These are phyloP conservation scores for Alternaria novae-zelandiae DNA, from an alignment of 2,329 filamentous ascomycete genomes.

Conservation along the genomic window DNA sequence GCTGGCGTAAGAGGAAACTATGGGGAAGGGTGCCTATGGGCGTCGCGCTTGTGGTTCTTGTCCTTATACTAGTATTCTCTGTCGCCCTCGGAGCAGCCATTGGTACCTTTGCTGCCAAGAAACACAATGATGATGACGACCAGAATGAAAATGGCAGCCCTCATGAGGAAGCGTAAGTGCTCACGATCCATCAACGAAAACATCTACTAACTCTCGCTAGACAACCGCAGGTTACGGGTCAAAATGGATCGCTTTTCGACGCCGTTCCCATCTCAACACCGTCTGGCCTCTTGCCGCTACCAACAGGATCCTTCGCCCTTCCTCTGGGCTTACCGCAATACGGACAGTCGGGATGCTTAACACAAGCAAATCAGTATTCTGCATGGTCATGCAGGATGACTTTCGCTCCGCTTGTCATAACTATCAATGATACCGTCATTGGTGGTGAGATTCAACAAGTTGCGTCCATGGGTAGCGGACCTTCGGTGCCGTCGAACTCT, in stretches of 20 bases:
- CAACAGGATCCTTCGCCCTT: conserved; percentile 58
- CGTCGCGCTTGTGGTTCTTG: conserved; percentile 54
- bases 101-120: conserved; percentile 59
- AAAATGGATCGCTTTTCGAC: conserved; percentile 56
- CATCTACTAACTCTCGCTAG: conserved; percentile 29
- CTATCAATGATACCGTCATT: conserved; percentile 28
- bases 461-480: conserved; percentile 31
- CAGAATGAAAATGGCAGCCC: conserved; percentile 19
- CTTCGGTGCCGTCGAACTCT: conserved; percentile 45
- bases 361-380: conserved; percentile 51
- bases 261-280: conserved; percentile 59
- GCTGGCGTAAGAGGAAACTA: conserved; percentile 52
- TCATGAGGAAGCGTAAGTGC: conserved; percentile 40
- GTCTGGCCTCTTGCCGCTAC: conserved; percentile 52
- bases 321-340: conserved; percentile 52
- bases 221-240: conserved; percentile 54
- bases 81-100: conserved; percentile 61
- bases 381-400: conserved; percentile 59
- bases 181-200: neutral
- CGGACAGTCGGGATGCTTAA: conserved; percentile 51
- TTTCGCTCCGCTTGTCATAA: conserved; percentile 42
- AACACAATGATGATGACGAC: conserved; percentile 25
- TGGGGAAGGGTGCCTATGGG: conserved; percentile 60
- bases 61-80: conserved; percentile 55
- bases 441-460: conserved; percentile 15